These are phyloP conservation scores for Fusarium pilosicola DNA, from an alignment of 2,329 filamentous ascomycete genomes.

Conservation along the genomic window DNA sequence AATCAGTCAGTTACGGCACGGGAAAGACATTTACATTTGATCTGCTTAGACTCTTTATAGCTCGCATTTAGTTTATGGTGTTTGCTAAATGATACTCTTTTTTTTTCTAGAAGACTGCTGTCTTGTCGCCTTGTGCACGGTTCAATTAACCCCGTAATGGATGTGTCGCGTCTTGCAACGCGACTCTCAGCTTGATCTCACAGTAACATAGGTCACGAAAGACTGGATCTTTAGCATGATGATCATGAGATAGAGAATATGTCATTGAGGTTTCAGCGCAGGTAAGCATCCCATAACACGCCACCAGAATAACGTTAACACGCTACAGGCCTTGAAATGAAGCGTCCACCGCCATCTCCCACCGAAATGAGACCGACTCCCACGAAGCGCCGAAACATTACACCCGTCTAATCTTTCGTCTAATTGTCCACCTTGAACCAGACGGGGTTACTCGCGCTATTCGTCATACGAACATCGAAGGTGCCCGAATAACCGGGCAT, in stretches of 20 bases:
- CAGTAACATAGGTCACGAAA: too few relatives aligned
- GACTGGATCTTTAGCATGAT: not conserved
- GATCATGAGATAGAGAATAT: not conserved
- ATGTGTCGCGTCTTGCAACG: not conserved
- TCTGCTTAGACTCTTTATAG: conserved; percentile 29
- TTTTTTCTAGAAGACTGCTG: not conserved
- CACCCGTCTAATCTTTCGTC: too few relatives aligned
- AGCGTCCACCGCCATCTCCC: not conserved
- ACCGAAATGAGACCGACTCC: not conserved
- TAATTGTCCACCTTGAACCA: conserved; percentile 19
- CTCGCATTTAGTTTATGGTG: conserved; percentile 17
- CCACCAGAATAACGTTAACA: not conserved
- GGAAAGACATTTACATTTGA: conserved; percentile 4
- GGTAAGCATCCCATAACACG: not conserved
- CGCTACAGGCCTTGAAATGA: not conserved
- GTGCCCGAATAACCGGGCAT: not conserved
- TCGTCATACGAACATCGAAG: conserved; percentile 17
- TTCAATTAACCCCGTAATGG: not conserved
- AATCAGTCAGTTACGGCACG: not conserved
- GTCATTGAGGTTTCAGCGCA: not conserved
- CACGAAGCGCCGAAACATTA: not conserved
- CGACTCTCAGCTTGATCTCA: not conserved
- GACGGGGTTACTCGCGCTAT: not conserved
- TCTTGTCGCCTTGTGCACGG: not conserved
- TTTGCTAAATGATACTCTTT: conserved; percentile 24